A percentile compares a stretch with the other conserved stretches of the same genome.
These are phyloP conservation scores for Calonectria fujianensis DNA, from an alignment of 2,329 filamentous ascomycete species.

Conservation along the genomic window DNA sequence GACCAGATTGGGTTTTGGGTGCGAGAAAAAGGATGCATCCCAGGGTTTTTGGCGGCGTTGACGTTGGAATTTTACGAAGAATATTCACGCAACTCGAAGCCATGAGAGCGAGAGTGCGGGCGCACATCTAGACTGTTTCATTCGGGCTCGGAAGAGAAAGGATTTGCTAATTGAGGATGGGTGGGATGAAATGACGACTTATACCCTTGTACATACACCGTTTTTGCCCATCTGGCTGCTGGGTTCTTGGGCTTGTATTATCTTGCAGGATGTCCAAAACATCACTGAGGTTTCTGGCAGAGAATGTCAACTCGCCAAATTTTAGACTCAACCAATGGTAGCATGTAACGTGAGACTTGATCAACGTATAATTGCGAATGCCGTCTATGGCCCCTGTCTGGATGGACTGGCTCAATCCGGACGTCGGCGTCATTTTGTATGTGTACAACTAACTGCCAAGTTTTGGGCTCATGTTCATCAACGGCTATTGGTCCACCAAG, in stretches of 20 bases:
- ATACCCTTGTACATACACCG: conserved; percentile 50
- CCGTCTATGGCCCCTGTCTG: background rate
- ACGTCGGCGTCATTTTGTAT: background rate
- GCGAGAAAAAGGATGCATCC: conserved; percentile 92
- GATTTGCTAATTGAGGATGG: conserved; percentile 31
- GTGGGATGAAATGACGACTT: conserved; percentile 50
- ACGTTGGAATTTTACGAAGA: conserved; percentile 96
- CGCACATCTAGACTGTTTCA: conserved; percentile 21
- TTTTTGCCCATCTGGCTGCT: conserved; percentile 4
- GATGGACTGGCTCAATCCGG: background rate
- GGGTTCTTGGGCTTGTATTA: conserved; percentile 32
- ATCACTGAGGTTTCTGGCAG: conserved; percentile 12
- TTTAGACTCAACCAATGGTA: background rate
- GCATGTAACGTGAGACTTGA: background rate
- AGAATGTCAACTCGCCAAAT: conserved; percentile 15
- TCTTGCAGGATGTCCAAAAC: background rate
- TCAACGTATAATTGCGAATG: background rate
- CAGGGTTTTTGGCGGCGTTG: conserved; percentile 92
- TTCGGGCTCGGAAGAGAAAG: conserved; percentile 17
- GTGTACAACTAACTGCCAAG: background rate
- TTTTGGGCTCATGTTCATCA: too few relatives aligned
- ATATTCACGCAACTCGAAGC: conserved; percentile 58
- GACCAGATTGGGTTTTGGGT: conserved; percentile 97
- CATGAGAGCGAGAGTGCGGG: background rate
- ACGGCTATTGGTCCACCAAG: too few relatives aligned